A percentile compares a stretch with the other conserved stretches of the same genome.
These are phyloP conservation scores for Castanospermum australe DNA, from an alignment of 306 rosid genomes.

Conservation along the genomic window DNA sequence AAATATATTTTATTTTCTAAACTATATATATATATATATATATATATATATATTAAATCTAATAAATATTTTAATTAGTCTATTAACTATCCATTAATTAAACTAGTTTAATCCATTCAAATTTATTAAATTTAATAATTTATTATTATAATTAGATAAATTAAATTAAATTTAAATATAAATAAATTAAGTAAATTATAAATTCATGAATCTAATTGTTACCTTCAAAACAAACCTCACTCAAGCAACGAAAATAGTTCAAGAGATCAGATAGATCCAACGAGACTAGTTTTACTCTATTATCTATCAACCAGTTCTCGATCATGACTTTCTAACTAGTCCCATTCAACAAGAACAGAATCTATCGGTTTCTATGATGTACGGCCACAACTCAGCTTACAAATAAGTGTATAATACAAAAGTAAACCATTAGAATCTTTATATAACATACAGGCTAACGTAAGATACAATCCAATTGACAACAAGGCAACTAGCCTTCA, in stretches of 20 bases:
- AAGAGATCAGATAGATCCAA: neutral
- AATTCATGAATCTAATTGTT: too few species aligned
- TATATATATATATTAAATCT: too few species aligned
- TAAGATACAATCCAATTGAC: slow-evolving; percentile 14
- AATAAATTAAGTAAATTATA: too few species aligned
- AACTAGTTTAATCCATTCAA: too few species aligned
- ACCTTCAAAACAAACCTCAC: slow-evolving; percentile 6
- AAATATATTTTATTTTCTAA: too few species aligned
- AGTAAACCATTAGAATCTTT: slow-evolving; percentile 21
- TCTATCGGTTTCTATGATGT: neutral
- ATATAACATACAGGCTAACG: neutral
- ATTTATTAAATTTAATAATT: too few species aligned
- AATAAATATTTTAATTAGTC: too few species aligned
- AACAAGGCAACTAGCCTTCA: slow-evolving; percentile 49
- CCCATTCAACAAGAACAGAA: neutral
- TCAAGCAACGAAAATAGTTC: neutral
- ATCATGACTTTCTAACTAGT: neutral
- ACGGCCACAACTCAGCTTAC: slow-evolving; percentile 18
- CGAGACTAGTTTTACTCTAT: neutral
- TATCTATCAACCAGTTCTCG: slow-evolving; percentile 28
- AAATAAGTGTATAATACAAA: neutral
- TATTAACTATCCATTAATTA: too few species aligned
- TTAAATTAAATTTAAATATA: too few species aligned
- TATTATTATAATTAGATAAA: too few species aligned
- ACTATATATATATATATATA: too few species aligned